Base-by-base conservation (phyloP, 2,329 filamentous ascomycete species). In the Fusarium sp. region DNA sequence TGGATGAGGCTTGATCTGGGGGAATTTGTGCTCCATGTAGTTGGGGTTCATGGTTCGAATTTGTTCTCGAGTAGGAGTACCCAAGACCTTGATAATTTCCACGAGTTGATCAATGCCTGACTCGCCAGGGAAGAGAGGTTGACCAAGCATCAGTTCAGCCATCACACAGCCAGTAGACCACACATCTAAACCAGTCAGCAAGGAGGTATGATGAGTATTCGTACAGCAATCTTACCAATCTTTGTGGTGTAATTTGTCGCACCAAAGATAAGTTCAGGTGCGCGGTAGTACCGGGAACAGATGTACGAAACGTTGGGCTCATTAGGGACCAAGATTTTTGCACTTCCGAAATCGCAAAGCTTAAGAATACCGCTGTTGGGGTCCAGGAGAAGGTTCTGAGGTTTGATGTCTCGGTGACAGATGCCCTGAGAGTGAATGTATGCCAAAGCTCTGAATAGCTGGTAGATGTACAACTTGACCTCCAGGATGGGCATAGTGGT, bases 21-120 rank as follows among this genome's bases (percentile, higher is more conserved):
- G 96, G 84, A 99, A 99, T 86, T 98, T 98, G 86, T 99, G 96
- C 86, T 99, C 96, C 96, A 99, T 99, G 84, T 99, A 99, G 84
- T 99, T 99, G 66, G 96, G 96, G 84, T 99, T 99, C 96, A 99
- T 99, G 74, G 96, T 99, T 76, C 96, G 93, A 79, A 99, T 99
- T 84, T 99, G 96, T 82, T 99, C 96, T 73, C 96, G 90, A 39
- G 96, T 98, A 22, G 96, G 96, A 22, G 96, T 99, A 67, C 96
- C 96, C 68, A 99, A 86, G 58, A 99, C 95, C 86, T 99, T 99
- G 88, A 99, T 99, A 81, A 99, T 99, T 84, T 99, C 96, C 49
- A 99, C 96, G 53, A 99, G 87, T 82, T 99, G 96, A 81, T 99
- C 96, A 79, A 99, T 99, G 73, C 96, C 96, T 52, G 96, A 99